Conservation (phyloP, 768 basidiomycete species). For the Leccinum disarticulatum region DNA sequence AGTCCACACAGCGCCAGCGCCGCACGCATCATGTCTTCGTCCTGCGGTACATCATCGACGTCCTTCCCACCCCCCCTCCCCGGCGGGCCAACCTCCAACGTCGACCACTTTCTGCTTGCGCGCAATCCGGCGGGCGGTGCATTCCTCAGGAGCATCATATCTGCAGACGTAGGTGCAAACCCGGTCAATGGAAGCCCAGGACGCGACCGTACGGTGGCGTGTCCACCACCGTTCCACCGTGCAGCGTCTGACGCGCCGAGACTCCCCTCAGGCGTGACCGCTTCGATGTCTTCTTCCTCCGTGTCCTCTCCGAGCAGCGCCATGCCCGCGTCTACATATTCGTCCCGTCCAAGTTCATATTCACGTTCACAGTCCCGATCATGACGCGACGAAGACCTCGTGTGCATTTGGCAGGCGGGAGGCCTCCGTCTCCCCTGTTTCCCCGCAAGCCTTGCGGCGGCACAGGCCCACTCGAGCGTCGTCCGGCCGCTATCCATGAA, state of each 20-base stretch:
- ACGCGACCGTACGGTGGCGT: not conserved
- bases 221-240: constrained; percentile 33
- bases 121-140: not conserved
- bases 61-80: not conserved
- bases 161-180: not conserved
- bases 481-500: constrained; percentile 23
- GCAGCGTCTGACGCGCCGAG: constrained; percentile 41
- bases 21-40: constrained; percentile 71
- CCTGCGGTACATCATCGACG: constrained; percentile 33
- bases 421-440: constrained; percentile 36
- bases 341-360: not conserved
- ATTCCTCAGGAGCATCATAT: not conserved
- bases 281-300: constrained; percentile 66
- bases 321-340: not conserved
- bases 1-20: constrained; percentile 66
- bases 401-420: not conserved
- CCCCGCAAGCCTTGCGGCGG: constrained; percentile 49
- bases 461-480: constrained; percentile 35
- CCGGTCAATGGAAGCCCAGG: not conserved
- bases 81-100: not conserved
- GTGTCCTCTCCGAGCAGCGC: constrained; percentile 43
- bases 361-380: constrained; percentile 12
- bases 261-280: constrained; percentile 61
- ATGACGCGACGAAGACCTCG: constrained; percentile 10
- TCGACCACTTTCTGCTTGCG: constrained; percentile 1